These are phyloP conservation scores for Cynara cardunculus DNA, from an alignment of 129 eudicot genomes.

Conservation along the genomic window DNA sequence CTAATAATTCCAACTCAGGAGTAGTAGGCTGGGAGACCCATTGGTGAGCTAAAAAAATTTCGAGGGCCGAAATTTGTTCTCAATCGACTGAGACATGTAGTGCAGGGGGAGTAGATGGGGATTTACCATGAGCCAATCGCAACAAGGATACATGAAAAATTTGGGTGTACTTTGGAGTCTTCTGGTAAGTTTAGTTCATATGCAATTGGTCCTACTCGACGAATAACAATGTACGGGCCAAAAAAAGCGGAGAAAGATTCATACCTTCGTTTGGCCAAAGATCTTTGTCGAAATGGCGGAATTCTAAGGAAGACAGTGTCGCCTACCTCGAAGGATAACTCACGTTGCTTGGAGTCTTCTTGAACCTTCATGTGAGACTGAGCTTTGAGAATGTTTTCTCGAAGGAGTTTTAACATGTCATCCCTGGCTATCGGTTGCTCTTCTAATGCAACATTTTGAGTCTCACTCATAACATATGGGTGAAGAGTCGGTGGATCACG, in stretches of 20 bases:
- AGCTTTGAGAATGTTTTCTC: not conserved
- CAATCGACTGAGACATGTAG: not conserved
- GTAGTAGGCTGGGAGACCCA: no score
- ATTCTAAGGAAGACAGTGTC: not conserved
- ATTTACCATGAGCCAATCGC: not conserved
- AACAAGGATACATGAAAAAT: conserved; percentile 16
- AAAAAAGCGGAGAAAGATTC: conserved; percentile 13
- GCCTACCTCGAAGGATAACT: not conserved
- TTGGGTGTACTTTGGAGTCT: not conserved
- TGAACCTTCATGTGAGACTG: not conserved
- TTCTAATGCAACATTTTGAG: not conserved
- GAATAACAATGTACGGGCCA: not conserved
- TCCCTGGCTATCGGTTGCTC: not conserved
- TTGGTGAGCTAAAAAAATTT: no score
- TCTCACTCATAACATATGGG: not conserved
- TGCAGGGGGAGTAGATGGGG: not conserved
- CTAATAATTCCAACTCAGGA: no score
- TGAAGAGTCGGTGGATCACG: not conserved
- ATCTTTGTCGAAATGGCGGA: not conserved
- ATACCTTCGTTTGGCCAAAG: not conserved
- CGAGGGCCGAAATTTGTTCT: not conserved
- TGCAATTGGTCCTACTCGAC: not conserved
- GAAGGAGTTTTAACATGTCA: conserved; percentile 11
- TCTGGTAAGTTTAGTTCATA: conserved; percentile 9
- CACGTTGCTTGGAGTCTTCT: not conserved